Percentiles rank a stretch among this genome's conserved stretches.
These are phyloP conservation scores for Wickerhamiella dianesei DNA, from an alignment of 805 yeast species.

Conservation along the genomic window DNA sequence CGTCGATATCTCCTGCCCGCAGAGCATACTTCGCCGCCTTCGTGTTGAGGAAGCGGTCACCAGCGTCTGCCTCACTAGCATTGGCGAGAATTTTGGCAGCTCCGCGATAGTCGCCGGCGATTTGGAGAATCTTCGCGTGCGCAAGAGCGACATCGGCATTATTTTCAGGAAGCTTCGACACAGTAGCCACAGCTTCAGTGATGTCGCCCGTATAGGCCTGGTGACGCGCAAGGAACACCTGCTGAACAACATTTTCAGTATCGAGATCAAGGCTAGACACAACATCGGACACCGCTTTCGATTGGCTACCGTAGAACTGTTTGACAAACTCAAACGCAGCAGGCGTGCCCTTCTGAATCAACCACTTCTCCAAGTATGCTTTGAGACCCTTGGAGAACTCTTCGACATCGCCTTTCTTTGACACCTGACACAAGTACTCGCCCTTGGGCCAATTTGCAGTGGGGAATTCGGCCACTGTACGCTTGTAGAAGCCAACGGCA, in stretches of 20 bases:
- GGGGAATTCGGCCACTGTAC: conserved; percentile 60
- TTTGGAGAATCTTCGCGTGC: conserved; percentile 71
- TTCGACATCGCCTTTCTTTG: conserved; percentile 33
- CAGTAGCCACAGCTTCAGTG: conserved; percentile 33
- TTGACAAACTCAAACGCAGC: conserved; percentile 78
- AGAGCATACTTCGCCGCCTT: conserved; percentile 73
- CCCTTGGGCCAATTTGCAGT: conserved; percentile 66
- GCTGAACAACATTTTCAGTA: conserved; percentile 3
- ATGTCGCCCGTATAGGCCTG: conserved; percentile 43
- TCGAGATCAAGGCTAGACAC: conserved; percentile 2
- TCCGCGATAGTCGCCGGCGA: conserved; percentile 41
- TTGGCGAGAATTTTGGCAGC: conserved; percentile 57
- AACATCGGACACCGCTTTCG: conserved; percentile 3
- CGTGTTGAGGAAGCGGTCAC: conserved; percentile 83
- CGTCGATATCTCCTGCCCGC: conserved; percentile 59
- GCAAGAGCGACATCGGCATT: conserved; percentile 67
- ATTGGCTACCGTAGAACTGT: conserved; percentile 24
- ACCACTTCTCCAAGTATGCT: conserved; percentile 44
- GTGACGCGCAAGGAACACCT: conserved; percentile 38
- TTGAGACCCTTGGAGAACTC: conserved; percentile 25
- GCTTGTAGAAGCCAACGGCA: conserved; percentile 40
- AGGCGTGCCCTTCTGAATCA: conserved; percentile 36
- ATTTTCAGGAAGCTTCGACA: conserved; percentile 40
- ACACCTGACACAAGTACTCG: too few species aligned
- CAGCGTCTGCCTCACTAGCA: conserved; percentile 67